Evolutionary conservation across 768 basidiomycete genomes (phyloP), one percentile per base, ranked within the genome.

Genomic region (Dioszegia hungarica): DNA sequence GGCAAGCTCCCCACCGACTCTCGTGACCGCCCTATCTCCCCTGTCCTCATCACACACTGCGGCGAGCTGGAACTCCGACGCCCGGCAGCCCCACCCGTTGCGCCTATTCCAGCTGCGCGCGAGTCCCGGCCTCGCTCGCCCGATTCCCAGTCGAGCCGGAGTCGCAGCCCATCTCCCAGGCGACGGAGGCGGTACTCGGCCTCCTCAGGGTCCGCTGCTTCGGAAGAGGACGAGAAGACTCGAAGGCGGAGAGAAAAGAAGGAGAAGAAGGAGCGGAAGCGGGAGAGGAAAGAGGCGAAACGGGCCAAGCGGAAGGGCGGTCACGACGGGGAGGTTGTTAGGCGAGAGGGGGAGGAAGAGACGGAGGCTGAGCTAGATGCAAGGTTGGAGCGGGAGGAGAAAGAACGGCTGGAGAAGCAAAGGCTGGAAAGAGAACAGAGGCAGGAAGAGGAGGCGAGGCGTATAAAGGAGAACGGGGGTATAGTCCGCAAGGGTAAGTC

Each of bases 31-130:
- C 91, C 90, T 0, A 70, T 81, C 4, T 77, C 79, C 0, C 85
- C 86, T 1, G 83, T 93, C 11, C 76, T 82, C 10, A 83, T 94
- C 60, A 76, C 80, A 2, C 88, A 85, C 70, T 90, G 88, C 52
- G 91, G 91, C 11, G 91, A 94, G 70, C 83, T 94, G 34, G 86
- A 89, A 72, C 80, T 89, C 11, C 60, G 64, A 11, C 82, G 82
- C 54, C 82, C 81, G 55, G 59, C 67, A 14, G 53, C 66, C 14
- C 63, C 59, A 15, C 49, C 56, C 3, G 28, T 46, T 25, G 27
- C 44, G 17, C 54, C 59, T 29, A 24, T 40, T 8, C 31, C 39
- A 17, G 67, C 38, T 52, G 52, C 31, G 46, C 67, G 38, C 25
- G n/a, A 20, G 19, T 12, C 36, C 36, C 28, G 50, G 24, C 71